phyloP scores from a whole-genome alignment of 2,329 filamentous ascomycete species.

The Mollisia scopiformis region DNA sequence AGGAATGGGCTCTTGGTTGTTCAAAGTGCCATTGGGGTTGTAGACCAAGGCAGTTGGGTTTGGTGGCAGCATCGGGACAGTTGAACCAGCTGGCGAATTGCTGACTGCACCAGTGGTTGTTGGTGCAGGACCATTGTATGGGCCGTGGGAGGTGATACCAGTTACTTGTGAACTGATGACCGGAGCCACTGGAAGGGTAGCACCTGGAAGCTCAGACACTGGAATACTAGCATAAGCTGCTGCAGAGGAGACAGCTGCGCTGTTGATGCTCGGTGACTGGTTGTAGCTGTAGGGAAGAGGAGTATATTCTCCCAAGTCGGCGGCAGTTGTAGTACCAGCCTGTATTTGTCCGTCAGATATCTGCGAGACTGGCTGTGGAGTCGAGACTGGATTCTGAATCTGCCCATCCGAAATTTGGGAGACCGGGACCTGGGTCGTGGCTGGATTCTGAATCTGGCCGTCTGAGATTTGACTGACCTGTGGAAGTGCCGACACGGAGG shows the following conservation, averaged over 20 bases:
- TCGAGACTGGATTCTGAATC: no score
- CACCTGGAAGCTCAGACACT: conserved; percentile 32
- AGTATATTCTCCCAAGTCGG: conserved; percentile 5
- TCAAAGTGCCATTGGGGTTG: conserved; percentile 69
- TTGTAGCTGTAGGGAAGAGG: conserved; percentile 29
- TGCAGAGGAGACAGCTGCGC: conserved; percentile 28
- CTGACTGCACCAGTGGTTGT: conserved; percentile 72
- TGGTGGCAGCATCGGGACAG: conserved; percentile 60
- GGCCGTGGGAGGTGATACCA: conserved; percentile 68
- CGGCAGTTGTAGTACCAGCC: neutral
- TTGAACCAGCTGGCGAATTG: conserved; percentile 57
- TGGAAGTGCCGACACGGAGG: conserved; percentile 22
- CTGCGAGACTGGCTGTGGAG: neutral
- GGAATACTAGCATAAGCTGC: conserved; percentile 30
- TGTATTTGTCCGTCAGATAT: conserved; percentile 21
- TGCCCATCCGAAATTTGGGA: no score
- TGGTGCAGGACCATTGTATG: conserved; percentile 67
- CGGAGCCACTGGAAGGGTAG: conserved; percentile 35
- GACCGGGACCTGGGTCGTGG: no score
- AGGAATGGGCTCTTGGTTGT: conserved; percentile 69
- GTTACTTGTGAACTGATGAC: conserved; percentile 51
- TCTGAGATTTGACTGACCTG: conserved; percentile 17
- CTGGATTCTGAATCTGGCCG: no score
- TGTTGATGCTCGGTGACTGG: conserved; percentile 30
- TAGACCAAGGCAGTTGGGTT: conserved; percentile 70